Percentiles rank a stretch among this genome's conserved stretches.
Conservation (phyloP, 2,329 filamentous ascomycete species). For the Monosporascus cannonballus region DNA sequence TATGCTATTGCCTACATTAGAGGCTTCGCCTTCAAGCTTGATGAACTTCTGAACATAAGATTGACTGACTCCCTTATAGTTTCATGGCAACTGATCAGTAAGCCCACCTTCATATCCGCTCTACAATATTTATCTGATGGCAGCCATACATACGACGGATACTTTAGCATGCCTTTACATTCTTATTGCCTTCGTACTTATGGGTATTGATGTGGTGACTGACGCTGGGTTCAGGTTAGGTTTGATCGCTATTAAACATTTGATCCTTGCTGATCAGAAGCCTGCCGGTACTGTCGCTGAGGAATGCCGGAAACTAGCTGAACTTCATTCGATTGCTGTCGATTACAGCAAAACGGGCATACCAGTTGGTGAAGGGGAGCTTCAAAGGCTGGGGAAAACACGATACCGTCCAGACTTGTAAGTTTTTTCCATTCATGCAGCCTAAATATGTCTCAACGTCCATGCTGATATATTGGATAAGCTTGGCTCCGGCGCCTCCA, state of each 20-base stretch:
- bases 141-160: too few relatives aligned
- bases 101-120: constrained; percentile 4
- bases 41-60: not conserved
- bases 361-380: constrained; percentile 38
- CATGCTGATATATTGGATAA: constrained; percentile 12
- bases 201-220: too few relatives aligned
- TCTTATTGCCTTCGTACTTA: too few relatives aligned
- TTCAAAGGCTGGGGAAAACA: constrained; percentile 32
- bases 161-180: not conserved
- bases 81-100: constrained; percentile 27
- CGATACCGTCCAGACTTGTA: constrained; percentile 49
- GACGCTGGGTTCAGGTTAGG: constrained; percentile 12
- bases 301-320: constrained; percentile 50
- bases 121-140: too few relatives aligned
- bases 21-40: too few relatives aligned
- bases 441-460: not conserved
- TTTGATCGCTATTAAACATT: constrained; percentile 58
- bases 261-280: constrained; percentile 56
- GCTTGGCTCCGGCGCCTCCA: constrained; percentile 40
- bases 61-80: not conserved
- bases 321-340: constrained; percentile 63
- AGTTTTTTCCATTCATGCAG: constrained; percentile 18
- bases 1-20: too few relatives aligned
- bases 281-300: constrained; percentile 42
- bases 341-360: constrained; percentile 74